These are phyloP conservation scores for Mucuna pruriens DNA, from an alignment of 306 rosid genomes.

Conservation along the genomic window DNA sequence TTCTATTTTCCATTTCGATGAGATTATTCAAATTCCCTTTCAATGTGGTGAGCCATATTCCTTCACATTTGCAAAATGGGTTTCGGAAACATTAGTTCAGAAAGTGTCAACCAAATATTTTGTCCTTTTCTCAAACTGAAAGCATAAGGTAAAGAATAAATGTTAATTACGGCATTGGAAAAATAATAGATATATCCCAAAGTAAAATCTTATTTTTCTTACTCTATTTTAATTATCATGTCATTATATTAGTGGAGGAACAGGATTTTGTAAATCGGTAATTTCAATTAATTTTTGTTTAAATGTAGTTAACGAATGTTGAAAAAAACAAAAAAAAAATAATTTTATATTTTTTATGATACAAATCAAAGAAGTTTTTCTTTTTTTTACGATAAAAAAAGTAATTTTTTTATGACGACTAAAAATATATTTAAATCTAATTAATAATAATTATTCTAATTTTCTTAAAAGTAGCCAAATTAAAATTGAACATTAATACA, in stretches of 20 bases:
- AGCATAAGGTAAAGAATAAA: constrained; percentile 44
- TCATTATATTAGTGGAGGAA: no score
- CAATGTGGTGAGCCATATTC: constrained; percentile 54
- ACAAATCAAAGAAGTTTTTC: no score
- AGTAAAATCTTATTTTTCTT: constrained; percentile 16
- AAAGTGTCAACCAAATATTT: constrained; percentile 44
- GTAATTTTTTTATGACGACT: no score
- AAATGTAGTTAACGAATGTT: no score
- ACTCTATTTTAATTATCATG: no score
- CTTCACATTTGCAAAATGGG: constrained; percentile 50
- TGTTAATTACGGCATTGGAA: not conserved
- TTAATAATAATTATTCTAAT: not conserved
- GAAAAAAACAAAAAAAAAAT: no score
- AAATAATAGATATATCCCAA: not conserved
- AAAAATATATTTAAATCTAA: no score
- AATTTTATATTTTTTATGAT: no score
- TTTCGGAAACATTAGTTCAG: constrained; percentile 22
- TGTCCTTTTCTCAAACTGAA: constrained; percentile 55
- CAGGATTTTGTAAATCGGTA: no score
- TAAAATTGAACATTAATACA: no score
- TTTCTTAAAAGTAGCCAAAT: not conserved
- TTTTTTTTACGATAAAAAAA: no score
- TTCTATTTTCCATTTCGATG: constrained; percentile 66
- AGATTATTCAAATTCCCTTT: constrained; percentile 71
- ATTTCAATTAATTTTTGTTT: no score